Evolutionary conservation across 331 rosid genomes (phyloP), one percentile per base, ranked within the genome.

Genomic region (Phaseolus coccineus): DNA sequence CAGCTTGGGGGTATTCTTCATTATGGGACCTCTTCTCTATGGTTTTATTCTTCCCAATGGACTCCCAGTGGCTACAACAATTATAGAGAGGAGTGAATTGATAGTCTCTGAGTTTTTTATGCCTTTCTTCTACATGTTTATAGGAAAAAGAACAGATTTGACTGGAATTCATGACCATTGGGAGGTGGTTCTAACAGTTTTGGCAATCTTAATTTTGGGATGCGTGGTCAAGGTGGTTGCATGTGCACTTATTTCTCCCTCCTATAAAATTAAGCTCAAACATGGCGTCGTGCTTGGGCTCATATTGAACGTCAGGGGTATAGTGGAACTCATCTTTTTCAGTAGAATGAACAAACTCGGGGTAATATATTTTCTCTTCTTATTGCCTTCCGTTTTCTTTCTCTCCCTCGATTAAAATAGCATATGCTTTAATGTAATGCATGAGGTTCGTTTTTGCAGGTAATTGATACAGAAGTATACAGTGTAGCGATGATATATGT

Each of bases 11-110:
- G 3, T 61, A 0, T 9, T 80, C 3, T 42, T 40, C 8, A 0
- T 78, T 1, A 1, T 46, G 0, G 97, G 94, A 2, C 83, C 94
- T 69, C 0, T 72, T 2, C 3, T 85, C 52, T 72, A 80, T 35
- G 93, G 93, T 13, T 74, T 88, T 37, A 58, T 77, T 55, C 73
- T 89, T 47, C 94, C 91, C 0, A 85, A 69, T 33, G 97, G 94
- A 33, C 86, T 87, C 0, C 91, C 93, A 1, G 76, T 90, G 9
- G 97, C 89, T 6, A 80, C 92, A 5, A 74, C 92, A 11, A 6
- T 90, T 3, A 35, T 83, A 11, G 86, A 82, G 35, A 91, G 48
- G 79, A 10, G 62, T 2, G 85, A 90, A 9, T 3, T 51, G 3
- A 0, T 87, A 6, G 19, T 85, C 13, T 42, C 68, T 0, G 86